Percentiles rank a stretch among this genome's conserved stretches.
phyloP scores from a whole-genome alignment of 805 yeast genomes.

The Lipomyces anomalus region DNA sequence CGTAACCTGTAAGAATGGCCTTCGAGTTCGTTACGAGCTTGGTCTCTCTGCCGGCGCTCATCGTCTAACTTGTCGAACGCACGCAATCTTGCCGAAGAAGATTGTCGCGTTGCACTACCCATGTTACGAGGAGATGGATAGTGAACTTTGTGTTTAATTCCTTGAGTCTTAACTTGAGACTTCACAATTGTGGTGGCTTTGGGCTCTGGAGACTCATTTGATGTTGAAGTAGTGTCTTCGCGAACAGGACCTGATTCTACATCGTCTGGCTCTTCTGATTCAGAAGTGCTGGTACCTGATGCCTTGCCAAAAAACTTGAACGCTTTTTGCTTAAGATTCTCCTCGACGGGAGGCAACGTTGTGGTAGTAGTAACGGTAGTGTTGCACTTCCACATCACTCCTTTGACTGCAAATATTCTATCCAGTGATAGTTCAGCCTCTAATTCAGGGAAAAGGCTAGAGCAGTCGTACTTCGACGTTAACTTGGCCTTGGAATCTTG shows the following conservation, averaged over 20 bases:
- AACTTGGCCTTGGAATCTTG: constrained; percentile 10
- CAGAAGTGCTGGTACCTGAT: constrained; percentile 8
- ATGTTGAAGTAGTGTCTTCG: constrained; percentile 17
- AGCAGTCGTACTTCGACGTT: constrained; percentile 11
- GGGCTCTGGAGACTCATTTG: constrained; percentile 18
- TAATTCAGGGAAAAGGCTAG: constrained; percentile 7
- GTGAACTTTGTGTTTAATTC: constrained; percentile 26
- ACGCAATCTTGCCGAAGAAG: constrained; percentile 45
- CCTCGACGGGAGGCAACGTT: constrained; percentile 25
- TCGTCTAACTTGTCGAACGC: constrained; percentile 51
- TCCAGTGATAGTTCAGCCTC: constrained; percentile 18
- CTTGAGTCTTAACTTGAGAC: constrained; percentile 19
- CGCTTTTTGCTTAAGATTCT: constrained; percentile 27
- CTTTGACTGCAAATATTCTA: constrained; percentile 10
- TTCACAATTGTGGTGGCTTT: constrained; percentile 15
- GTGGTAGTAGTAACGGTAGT: constrained; percentile 34
- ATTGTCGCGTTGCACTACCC: constrained; percentile 44
- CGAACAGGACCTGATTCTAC: constrained; percentile 20
- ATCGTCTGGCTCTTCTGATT: constrained; percentile 14
- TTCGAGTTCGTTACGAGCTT: constrained; percentile 64
- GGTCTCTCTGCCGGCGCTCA: constrained; percentile 49
- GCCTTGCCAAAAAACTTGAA: constrained; percentile 16
- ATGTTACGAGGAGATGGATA: constrained; percentile 27
- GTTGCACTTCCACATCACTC: constrained; percentile 12
- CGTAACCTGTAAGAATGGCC: constrained; percentile 65